These are phyloP conservation scores for Pinus tabuliformis DNA, from an alignment of 75 land plant genomes.

Conservation along the genomic window DNA sequence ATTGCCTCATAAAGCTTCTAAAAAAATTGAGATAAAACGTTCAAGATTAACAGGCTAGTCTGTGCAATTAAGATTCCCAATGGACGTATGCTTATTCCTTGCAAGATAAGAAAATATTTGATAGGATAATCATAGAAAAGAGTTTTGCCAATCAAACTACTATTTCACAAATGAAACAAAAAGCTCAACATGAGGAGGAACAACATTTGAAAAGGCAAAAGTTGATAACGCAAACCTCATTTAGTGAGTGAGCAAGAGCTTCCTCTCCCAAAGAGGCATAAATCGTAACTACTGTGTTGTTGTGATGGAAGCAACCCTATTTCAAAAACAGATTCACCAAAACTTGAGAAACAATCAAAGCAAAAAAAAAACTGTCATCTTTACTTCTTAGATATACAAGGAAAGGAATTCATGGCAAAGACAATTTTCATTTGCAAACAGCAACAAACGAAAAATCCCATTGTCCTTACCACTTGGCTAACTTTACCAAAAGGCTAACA, in stretches of 20 bases:
- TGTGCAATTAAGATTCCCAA: too few relatives aligned
- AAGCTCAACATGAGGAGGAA: neutral
- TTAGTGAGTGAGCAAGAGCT: constrained; percentile 85
- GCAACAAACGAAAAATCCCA: neutral
- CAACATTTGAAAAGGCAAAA: neutral
- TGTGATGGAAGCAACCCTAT: constrained; percentile 93
- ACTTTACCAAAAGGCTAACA: neutral
- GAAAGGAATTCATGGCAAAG: neutral
- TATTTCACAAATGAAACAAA: neutral
- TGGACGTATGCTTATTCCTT: too few relatives aligned
- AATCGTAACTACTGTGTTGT: constrained; percentile 85
- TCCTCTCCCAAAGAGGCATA: constrained; percentile 97
- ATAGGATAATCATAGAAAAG: neutral
- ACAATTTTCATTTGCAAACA: neutral
- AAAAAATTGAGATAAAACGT: too few relatives aligned
- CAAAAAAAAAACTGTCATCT: neutral
- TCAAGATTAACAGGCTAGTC: too few relatives aligned
- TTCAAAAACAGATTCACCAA: neutral
- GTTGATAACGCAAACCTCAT: constrained; percentile 59
- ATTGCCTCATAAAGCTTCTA: too few relatives aligned
- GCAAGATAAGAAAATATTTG: neutral
- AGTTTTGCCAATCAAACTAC: neutral
- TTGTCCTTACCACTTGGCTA: neutral
- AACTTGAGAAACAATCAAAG: neutral
- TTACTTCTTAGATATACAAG: neutral